Evolutionary conservation across 768 basidiomycete genomes (phyloP), one percentile per base, ranked within the genome.

Genomic region (Terana coerulea): DNA sequence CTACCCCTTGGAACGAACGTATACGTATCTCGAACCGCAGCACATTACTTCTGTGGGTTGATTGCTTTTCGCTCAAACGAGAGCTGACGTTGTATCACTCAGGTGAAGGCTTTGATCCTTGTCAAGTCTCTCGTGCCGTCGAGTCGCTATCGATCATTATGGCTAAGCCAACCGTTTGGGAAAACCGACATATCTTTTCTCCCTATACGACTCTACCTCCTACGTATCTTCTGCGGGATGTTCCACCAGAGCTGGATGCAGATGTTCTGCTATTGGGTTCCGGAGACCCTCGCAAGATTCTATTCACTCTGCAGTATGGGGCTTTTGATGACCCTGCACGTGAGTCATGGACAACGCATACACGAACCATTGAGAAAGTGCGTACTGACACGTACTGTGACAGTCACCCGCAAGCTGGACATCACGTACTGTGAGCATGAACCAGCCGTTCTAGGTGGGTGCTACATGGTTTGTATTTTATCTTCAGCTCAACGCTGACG

Each of bases 251-350:
- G 52, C 61, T 71, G 47, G 45, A 63, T n/a, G 78, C 76, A 5
- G 61, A 72, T n/a, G 60, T 81, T 22, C 67, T 84, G 4, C 71
- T 81, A 12, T 65, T 82, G 25, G 81, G 74, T 22, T 83, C 79
- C 56, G 80, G 80, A 12, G 83, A 84, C 57, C 75, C 76, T 11
- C 66, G 79, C 26, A 77, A 72, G 47, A 72, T 82, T 10, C 50
- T 84, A 10, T 79, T 76, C 58, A 82, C 80, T 0, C 49, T 79
- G 2, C 63, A 61, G 51, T 51, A 57, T n/a, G 68, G 72, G 49
- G 54, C 29, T 14, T 28, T 47, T 22, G 30, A 46, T 28, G 3
- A 22, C 11, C 35, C 21, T 6, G 6, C 36, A 12, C 42, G 70
- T 71, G 48, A 52, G 65, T 59, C 43, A 29, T n/a, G n/a, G n/a